Conservation (phyloP, 306 rosid species). For the Phaseolus lunatus region DNA sequence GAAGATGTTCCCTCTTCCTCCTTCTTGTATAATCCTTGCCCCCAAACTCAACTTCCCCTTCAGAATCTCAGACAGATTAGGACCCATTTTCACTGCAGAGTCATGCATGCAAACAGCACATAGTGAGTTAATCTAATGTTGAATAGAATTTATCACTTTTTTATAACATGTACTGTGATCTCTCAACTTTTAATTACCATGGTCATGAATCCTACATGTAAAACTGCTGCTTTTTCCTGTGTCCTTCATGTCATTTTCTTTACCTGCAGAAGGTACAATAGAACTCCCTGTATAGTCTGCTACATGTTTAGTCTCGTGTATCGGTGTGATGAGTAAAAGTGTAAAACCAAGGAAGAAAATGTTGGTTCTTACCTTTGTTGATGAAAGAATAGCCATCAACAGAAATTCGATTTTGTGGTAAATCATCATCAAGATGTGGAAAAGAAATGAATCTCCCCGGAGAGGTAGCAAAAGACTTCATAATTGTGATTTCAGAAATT, state of each 20-base stretch:
- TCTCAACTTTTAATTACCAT: conserved; percentile 51
- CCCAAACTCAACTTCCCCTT: conserved; percentile 85
- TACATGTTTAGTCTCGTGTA: background rate
- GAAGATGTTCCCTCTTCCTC: conserved; percentile 79
- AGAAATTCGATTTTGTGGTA: conserved; percentile 47
- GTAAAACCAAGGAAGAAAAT: conserved; percentile 29
- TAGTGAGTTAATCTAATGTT: background rate
- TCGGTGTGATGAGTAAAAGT: conserved; percentile 5
- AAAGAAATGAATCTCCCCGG: conserved; percentile 38
- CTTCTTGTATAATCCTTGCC: conserved; percentile 67
- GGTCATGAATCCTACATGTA: conserved; percentile 66
- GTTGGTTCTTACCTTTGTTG: conserved; percentile 52
- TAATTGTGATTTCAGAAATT: conserved; percentile 37
- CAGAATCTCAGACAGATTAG: conserved; percentile 66
- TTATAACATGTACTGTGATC: background rate
- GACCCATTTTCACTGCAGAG: conserved; percentile 73
- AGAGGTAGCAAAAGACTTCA: conserved; percentile 44
- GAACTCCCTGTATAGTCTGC: background rate
- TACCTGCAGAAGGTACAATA: conserved; percentile 38
- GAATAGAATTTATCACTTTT: conserved; percentile 5
- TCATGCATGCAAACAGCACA: background rate
- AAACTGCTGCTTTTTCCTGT: conserved; percentile 50
- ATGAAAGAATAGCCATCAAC: conserved; percentile 41
- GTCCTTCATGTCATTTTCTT: conserved; percentile 42
- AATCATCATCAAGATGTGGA: conserved; percentile 45